phyloP scores from a whole-genome alignment of 129 eudicot species.

The Flaveria robusta region DNA sequence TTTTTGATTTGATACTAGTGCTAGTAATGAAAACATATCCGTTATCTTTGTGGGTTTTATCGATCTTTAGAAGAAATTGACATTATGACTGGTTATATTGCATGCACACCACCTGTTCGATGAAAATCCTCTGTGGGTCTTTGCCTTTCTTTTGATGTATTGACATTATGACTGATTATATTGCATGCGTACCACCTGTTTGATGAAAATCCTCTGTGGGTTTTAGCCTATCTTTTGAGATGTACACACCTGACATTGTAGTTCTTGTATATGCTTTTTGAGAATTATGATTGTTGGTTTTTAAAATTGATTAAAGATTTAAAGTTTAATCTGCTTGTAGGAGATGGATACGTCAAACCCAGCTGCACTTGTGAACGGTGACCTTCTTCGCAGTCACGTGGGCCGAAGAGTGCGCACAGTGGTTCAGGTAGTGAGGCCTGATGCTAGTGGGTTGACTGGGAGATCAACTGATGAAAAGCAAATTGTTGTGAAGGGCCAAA shows the following conservation, averaged over 20 bases:
- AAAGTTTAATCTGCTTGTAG: slow-evolving; percentile 13
- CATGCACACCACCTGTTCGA: slow-evolving; percentile 21
- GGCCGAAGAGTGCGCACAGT: slow-evolving; percentile 78
- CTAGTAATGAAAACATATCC: not conserved
- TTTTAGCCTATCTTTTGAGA: not conserved
- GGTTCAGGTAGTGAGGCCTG: slow-evolving; percentile 70
- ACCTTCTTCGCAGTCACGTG: slow-evolving; percentile 54
- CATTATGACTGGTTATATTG: not conserved
- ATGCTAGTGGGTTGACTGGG: slow-evolving; percentile 58
- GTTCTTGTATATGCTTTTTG: not conserved
- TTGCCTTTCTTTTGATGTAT: not conserved
- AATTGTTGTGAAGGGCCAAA: slow-evolving; percentile 53
- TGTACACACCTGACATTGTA: not conserved
- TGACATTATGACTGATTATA: not conserved
- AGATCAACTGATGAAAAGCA: slow-evolving; percentile 78
- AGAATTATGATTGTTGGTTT: not conserved
- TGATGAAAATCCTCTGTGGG: not conserved
- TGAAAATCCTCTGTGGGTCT: not conserved
- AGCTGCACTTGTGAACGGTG: slow-evolving; percentile 83
- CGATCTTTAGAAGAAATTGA: not conserved
- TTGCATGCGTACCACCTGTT: slow-evolving; percentile 8
- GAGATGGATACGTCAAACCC: slow-evolving; percentile 88
- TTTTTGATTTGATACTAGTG: not conserved
- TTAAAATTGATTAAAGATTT: not conserved
- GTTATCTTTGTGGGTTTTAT: not conserved